phyloP scores from a whole-genome alignment of 768 basidiomycete genomes.

The Tephrocybe sp. region DNA sequence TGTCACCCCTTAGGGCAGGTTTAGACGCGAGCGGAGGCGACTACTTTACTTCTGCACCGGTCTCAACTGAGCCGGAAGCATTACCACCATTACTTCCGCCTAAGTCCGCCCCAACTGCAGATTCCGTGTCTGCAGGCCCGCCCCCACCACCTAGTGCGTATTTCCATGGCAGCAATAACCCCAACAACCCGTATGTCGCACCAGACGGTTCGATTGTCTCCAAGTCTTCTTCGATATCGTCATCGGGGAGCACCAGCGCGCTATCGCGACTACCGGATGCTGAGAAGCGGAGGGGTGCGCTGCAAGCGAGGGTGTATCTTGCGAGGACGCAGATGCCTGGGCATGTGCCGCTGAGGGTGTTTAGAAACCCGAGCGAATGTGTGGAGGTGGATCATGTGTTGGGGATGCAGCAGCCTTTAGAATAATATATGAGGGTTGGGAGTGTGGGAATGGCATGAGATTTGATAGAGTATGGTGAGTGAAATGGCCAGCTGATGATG shows the following conservation, averaged over 20 bases:
- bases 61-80: slow-evolving; percentile 23
- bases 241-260: slow-evolving; percentile 3
- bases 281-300: slow-evolving; percentile 52
- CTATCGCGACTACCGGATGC: slow-evolving; percentile 36
- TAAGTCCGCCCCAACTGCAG: neutral
- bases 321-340: slow-evolving; percentile 59
- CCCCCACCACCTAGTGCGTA: neutral
- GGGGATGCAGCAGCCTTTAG: slow-evolving; percentile 4
- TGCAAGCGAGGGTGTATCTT: slow-evolving; percentile 63
- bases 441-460: too few species aligned
- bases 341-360: slow-evolving; percentile 59
- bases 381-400: slow-evolving; percentile 53
- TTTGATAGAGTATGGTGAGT: too few species aligned
- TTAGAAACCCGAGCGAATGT: slow-evolving; percentile 68
- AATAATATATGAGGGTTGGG: too few species aligned
- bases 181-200: neutral
- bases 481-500: too few species aligned
- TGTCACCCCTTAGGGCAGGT: neutral
- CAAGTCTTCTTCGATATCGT: slow-evolving; percentile 10
- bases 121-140: neutral
- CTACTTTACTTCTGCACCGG: slow-evolving; percentile 20
- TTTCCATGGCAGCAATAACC: neutral
- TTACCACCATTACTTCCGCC: neutral
- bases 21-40: neutral
- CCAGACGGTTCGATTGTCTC: slow-evolving; percentile 7